A percentile compares a stretch with the other conserved stretches of the same genome.
Evolutionary conservation across 371 early-diverging fungal species (phyloP).

Genomic region (Capniomyces stellatus): DNA sequence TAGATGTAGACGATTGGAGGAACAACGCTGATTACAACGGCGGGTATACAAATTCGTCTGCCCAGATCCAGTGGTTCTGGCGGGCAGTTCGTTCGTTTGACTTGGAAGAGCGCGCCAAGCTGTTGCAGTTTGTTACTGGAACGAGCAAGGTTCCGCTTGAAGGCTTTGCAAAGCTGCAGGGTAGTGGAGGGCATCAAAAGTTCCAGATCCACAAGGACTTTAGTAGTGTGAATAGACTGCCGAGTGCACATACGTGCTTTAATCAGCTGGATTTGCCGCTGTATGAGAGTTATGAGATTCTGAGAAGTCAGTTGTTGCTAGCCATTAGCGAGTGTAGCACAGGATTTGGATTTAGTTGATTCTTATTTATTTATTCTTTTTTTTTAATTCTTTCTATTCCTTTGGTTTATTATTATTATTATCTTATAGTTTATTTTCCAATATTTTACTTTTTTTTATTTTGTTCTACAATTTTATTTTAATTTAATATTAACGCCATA

Average conservation of each 20-base stretch:
- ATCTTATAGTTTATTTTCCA: too few relatives aligned
- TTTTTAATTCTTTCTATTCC: too few relatives aligned
- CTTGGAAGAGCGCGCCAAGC: conserved; percentile 92
- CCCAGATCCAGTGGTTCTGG: conserved; percentile 98
- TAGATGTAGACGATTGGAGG: conserved; percentile 98
- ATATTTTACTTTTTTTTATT: too few relatives aligned
- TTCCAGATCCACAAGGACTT: conserved; percentile 98
- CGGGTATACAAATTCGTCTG: conserved; percentile 65
- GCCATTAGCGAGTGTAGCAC: conserved; percentile 92
- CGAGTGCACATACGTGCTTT: conserved; percentile 97
- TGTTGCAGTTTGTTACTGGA: conserved; percentile 97
- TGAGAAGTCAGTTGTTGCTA: conserved; percentile 66
- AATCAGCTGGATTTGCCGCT: conserved; percentile 96
- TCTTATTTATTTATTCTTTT: too few relatives aligned
- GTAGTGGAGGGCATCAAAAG: conserved; percentile 85
- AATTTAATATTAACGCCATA: too few relatives aligned
- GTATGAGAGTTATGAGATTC: conserved; percentile 83
- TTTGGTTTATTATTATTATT: too few relatives aligned
- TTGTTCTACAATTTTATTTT: too few relatives aligned
- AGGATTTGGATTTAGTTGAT: conserved; percentile 81
- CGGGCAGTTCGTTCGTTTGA: conserved; percentile 92
- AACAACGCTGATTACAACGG: conserved; percentile 92
- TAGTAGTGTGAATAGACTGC: conserved; percentile 67
- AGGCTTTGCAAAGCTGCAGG: conserved; percentile 89
- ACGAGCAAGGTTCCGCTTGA: conserved; percentile 96